These are phyloP conservation scores for Stachybotrys chlorohalonatus DNA, from an alignment of 2,329 filamentous ascomycete genomes.

Conservation along the genomic window DNA sequence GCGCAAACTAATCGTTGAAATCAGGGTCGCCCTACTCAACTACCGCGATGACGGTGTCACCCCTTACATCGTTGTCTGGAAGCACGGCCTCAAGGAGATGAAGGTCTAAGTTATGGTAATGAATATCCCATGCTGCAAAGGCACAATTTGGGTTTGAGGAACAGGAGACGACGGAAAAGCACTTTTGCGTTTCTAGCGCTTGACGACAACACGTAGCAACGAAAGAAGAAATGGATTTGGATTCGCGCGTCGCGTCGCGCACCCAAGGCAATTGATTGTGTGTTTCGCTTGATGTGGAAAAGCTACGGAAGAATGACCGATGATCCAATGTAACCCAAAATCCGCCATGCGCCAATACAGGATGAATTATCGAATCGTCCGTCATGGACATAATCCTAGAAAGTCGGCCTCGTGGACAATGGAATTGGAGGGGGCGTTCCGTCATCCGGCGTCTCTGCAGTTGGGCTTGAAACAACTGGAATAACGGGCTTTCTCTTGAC, in stretches of 20 bases:
- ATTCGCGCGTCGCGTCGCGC: not conserved
- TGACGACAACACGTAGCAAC: slow-evolving; percentile 7
- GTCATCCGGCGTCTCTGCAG: slow-evolving; percentile 11
- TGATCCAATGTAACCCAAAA: too few species aligned
- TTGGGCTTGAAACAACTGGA: slow-evolving; percentile 7
- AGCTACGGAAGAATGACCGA: too few species aligned
- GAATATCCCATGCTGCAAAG: not conserved
- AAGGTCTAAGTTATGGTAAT: slow-evolving; percentile 64
- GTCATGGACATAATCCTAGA: slow-evolving; percentile 13
- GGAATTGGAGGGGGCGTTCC: slow-evolving; percentile 43
- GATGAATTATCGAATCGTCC: too few species aligned
- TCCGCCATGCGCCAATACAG: too few species aligned
- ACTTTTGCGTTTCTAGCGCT: slow-evolving; percentile 11
- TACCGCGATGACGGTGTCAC: slow-evolving; percentile 95
- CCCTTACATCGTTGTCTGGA: slow-evolving; percentile 86
- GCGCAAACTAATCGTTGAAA: slow-evolving; percentile 3
- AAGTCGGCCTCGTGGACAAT: slow-evolving; percentile 39
- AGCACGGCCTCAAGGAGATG: slow-evolving; percentile 79
- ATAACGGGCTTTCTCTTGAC: slow-evolving; percentile 43
- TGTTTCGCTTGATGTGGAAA: not conserved
- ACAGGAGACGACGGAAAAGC: slow-evolving; percentile 6
- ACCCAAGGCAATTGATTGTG: not conserved
- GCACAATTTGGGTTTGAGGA: slow-evolving; percentile 2
- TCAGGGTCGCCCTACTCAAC: slow-evolving; percentile 82
- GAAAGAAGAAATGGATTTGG: not conserved